phyloP scores from a whole-genome alignment of 495 filamentous ascomycete species.

The Daldinia caldariorum region DNA sequence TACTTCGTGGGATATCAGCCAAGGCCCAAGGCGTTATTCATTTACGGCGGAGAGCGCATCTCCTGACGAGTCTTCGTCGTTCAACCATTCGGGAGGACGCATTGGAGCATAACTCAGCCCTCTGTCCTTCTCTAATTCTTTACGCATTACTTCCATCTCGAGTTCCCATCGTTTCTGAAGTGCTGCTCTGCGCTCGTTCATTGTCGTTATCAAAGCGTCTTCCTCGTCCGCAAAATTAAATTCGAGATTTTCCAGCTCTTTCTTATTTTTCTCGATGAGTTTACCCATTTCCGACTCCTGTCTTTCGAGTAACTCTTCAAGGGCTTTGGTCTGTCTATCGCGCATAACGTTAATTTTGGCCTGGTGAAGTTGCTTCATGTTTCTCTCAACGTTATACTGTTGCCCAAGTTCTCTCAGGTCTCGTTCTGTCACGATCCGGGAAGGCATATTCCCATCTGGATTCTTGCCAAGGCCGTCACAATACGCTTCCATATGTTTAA shows the following conservation, averaged over 20 bases:
- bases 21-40: constrained; percentile 24
- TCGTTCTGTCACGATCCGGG: constrained; percentile 64
- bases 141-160: constrained; percentile 69
- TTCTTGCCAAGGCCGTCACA: constrained; percentile 65
- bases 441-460: constrained; percentile 48
- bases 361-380: constrained; percentile 75
- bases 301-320: constrained; percentile 70
- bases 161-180: constrained; percentile 69
- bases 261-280: constrained; percentile 61
- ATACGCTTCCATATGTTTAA: constrained; percentile 83
- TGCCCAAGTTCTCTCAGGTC: constrained; percentile 72
- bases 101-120: constrained; percentile 62
- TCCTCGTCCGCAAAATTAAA: constrained; percentile 66
- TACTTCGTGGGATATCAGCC: background rate
- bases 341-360: constrained; percentile 82
- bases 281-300: constrained; percentile 71
- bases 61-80: constrained; percentile 35
- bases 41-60: constrained; percentile 35
- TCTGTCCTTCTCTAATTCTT: constrained; percentile 63
- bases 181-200: constrained; percentile 61
- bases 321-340: constrained; percentile 75
- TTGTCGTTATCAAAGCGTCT: constrained; percentile 55
- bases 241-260: constrained; percentile 66
- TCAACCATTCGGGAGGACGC: constrained; percentile 56
- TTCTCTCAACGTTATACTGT: constrained; percentile 73